phyloP scores from a whole-genome alignment of 2,329 filamentous ascomycete genomes.

The Colletotrichum aenigma region DNA sequence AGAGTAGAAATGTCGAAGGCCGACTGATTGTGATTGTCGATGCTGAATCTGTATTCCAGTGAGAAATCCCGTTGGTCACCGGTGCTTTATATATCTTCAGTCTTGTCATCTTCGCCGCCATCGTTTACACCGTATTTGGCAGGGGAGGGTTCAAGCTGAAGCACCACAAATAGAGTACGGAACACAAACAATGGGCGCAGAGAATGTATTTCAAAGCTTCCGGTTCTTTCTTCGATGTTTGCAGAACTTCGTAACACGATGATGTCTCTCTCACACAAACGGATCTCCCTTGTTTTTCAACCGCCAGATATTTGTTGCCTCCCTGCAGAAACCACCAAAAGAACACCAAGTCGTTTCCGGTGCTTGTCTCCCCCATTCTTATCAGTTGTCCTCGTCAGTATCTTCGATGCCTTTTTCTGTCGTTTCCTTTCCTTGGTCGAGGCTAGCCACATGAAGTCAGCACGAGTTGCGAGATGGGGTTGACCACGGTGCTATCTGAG shows the following conservation, averaged over 20 bases:
- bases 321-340: neutral
- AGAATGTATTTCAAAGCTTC: neutral
- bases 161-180: neutral
- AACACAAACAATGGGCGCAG: neutral
- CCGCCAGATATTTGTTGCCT: neutral
- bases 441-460: neutral
- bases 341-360: neutral
- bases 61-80: neutral
- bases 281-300: neutral
- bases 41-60: neutral
- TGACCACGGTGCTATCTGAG: too few species aligned
- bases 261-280: neutral
- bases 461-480: neutral
- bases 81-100: neutral
- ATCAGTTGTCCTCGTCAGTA: neutral
- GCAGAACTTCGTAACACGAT: fast-evolving
- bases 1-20: neutral
- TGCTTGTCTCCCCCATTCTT: fast-evolving
- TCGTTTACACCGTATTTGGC: neutral
- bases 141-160: neutral
- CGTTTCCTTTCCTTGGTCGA: fast-evolving
- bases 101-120: neutral
- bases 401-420: fast-evolving
- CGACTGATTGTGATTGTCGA: neutral
- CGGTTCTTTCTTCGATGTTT: neutral